Percentiles rank a stretch among this genome's conserved stretches.
Evolutionary conservation across 805 yeast species (phyloP).

Genomic region (Cyberlindnera subsufficiens): DNA sequence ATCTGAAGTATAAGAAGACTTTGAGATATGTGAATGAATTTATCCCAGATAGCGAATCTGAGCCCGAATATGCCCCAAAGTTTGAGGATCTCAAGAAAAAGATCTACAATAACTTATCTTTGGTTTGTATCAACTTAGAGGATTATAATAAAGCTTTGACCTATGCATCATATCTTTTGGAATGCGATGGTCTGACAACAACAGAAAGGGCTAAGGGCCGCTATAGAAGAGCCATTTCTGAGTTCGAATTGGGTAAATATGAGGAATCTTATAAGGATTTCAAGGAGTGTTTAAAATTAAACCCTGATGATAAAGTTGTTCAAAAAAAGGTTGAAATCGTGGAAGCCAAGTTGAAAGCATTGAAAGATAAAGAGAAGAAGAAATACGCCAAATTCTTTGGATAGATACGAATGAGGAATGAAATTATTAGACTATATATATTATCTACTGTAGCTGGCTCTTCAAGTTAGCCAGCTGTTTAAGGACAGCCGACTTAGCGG

Average conservation of each 20-base stretch:
- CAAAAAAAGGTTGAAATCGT: slow-evolving; percentile 36
- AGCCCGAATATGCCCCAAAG: slow-evolving; percentile 43
- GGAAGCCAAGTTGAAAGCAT: slow-evolving; percentile 33
- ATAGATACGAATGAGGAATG: neutral
- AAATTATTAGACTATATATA: neutral
- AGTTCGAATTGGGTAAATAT: slow-evolving; percentile 36
- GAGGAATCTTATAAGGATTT: slow-evolving; percentile 46
- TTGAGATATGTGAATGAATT: slow-evolving; percentile 66
- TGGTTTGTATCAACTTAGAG: slow-evolving; percentile 44
- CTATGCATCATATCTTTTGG: slow-evolving; percentile 53
- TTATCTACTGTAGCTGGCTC: slow-evolving; percentile 20
- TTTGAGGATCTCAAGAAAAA: slow-evolving; percentile 41
- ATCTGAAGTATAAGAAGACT: slow-evolving; percentile 59
- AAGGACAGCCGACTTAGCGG: slow-evolving; percentile 85
- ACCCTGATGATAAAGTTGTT: slow-evolving; percentile 47
- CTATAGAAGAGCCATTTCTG: slow-evolving; percentile 49
- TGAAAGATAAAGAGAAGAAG: slow-evolving; percentile 45
- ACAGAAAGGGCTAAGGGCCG: slow-evolving; percentile 52
- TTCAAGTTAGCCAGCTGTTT: slow-evolving; percentile 50
- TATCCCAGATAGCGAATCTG: slow-evolving; percentile 61
- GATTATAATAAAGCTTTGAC: slow-evolving; percentile 45
- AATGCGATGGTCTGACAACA: slow-evolving; percentile 32
- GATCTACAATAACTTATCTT: slow-evolving; percentile 46
- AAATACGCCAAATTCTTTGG: slow-evolving; percentile 60
- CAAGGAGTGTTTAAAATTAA: slow-evolving; percentile 34